Evolutionary conservation across 2,329 filamentous ascomycete genomes (phyloP), one percentile per base, ranked within the genome.

Genomic region (Paracorniculantispora psalliotae): DNA sequence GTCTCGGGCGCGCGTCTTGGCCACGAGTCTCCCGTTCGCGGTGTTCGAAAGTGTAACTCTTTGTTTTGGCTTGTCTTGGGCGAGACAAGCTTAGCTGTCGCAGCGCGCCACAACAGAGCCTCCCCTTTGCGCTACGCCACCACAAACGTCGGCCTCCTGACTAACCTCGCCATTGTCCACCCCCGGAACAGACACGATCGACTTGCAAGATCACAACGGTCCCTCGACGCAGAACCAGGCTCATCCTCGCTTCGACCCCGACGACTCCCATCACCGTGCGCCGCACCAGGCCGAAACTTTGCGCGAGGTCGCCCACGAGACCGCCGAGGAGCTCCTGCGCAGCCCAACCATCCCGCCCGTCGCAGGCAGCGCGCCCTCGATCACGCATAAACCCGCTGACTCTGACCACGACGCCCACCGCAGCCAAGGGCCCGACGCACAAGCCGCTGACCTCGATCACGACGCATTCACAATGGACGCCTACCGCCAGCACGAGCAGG

Each of bases 231-330:
- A 96, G 77, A 89, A 92, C 71, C 92, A 96, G 73, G 79, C 82
- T 58, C 67, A 66, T 47, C 61, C 65, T 82, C 84, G 68, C 78
- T 77, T 58, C 62, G 57, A 71, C 74, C 60, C 76, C 79, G 64
- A 75, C 79, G 63, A 61, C 80, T 77, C 66, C 68, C 17, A 55
- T 33, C 50, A 51, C n/a, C 77, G 89, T 68, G 89, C 87, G 64
- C 86, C 91, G 47, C 92, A 97, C 71, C 92, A 97, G 75, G 89
- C 91, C 66, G 86, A 91, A 67, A 88, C 92, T 19, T 80, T 97
- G 63, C 88, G 90, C 67, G 88, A 91, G 70, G 88, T 92, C 59
- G 84, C 88, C 63, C 84, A 91, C 69, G 91, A 96, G 71, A 81
- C 84, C 53, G 85, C 84, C 64, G 85, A 91, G 70, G 89, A 94